Evolutionary conservation across 2,329 filamentous ascomycete genomes (phyloP), one percentile per base, ranked within the genome.

Genomic region (Grosmannia clavigera): DNA sequence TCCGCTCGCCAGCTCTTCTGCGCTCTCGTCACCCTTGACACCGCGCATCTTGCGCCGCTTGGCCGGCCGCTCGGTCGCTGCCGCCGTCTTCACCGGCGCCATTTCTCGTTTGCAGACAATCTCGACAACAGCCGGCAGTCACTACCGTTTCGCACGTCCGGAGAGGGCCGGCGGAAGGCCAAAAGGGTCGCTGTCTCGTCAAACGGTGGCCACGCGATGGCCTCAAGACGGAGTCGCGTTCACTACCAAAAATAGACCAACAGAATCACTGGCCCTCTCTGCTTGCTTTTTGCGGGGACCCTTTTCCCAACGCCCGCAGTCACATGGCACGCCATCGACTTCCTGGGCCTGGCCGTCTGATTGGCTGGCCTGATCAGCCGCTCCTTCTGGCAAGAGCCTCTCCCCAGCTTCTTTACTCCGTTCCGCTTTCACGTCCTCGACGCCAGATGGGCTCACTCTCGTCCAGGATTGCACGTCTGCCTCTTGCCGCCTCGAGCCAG

Each of bases 31-130:
- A n/a, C 14, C 25, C 27, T 16, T 52, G 35, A 6, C 6, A 22
- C 38, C 51, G 16, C 29, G 22, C 35, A 22, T 54, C 19, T 61
- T 62, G 33, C 61, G 62, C 22, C 62, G 59, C 35, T 62, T 64
- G 7, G 62, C 58, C 22, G 61, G 46, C 12, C 54, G 43, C 1
- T 59, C 57, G 22, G 35, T 51, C 19, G 57, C 43, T 4, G 12
- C 55, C 19, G 59, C 33, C 40, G 60, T 55, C 40, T 58, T 55
- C 16, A 29, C 55, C 33, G 62, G 59, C 27, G 59, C 61, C 62
- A 61, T 62, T 12, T 40, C 35, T 40, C 29, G 5, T 10, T 10
- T 16, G 14, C 1, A 2, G 9, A 29, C 9, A 7, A 22, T 12
- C 22, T 51, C 48, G 14, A 16, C 40, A 16, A 12, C 40, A 19